Base-by-base conservation (phyloP, 2,329 filamentous ascomycete genomes). In the Trichoderma oligosporum region DNA sequence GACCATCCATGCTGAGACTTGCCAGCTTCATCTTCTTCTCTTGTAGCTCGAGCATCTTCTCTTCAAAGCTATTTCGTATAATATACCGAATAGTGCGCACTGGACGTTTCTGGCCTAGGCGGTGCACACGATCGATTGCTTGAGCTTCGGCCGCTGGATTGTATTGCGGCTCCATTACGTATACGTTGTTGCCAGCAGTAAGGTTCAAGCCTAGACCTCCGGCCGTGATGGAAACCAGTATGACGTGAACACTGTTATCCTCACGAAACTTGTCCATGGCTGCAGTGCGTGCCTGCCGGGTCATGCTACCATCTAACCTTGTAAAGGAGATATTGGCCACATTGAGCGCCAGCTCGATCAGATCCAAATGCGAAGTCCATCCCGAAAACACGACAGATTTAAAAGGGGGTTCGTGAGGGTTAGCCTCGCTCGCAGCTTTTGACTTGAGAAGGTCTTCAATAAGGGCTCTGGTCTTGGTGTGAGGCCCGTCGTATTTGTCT, bases 141-240 rank as follows among this genome's bases (percentile, higher is more conserved):
- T 99, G 94, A 4, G 92, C 91, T 73, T 99, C 94, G 11, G 97
- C 87, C 0, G 94, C 92, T 72, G 93, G 97, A 68, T 89, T 95
- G 94, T 94, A 99, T 93, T 94, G 99, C 0, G 94, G 94, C 71
- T 99, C 94, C 94, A 99, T 97, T 88, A 99, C 94, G 75, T 87
- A 99, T 4, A 99, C 95, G 54, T 89, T 80, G 62, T 87, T 90
- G 5, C 94, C 94, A 62, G 86, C 86, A 0, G 93, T 97, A 60
- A 99, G 77, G 68, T 97, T 97, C 36, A 97, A 84, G 12, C 93
- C 93, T 14, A 97, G 82, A 16, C 94, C 93, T 62, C 93, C 94
- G 0, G 93, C 93, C 68, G 87, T 91, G 72, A 97, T 95, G 8
- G 91, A 96, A 12, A 96, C 91, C 8, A 97, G 82, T 49, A 97